Percentiles rank a stretch among this genome's conserved stretches.
These are phyloP conservation scores for Dichotomocladium elegans DNA, from an alignment of 371 early-diverging fungal species.

Conservation along the genomic window DNA sequence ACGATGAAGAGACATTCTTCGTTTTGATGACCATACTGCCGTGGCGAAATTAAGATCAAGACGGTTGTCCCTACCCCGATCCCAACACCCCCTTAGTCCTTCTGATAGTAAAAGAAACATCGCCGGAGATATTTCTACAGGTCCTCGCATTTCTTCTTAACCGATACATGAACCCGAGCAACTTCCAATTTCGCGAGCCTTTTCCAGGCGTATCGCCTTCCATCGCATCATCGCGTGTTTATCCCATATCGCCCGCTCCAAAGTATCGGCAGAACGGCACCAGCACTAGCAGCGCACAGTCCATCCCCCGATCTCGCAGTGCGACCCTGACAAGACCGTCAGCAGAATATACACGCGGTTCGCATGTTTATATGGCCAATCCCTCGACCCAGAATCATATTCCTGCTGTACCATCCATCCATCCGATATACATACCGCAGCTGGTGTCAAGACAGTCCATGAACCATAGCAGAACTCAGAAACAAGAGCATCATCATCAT, in stretches of 20 bases:
- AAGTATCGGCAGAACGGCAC: not conserved
- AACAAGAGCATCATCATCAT: not conserved
- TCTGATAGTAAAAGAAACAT: no score
- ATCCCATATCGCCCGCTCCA: not conserved
- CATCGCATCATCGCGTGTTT: slow-evolving; percentile 1
- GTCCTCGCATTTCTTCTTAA: no score
- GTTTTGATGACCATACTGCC: no score
- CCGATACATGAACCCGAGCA: no score
- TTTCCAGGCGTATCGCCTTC: slow-evolving; percentile 4
- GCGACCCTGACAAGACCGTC: not conserved
- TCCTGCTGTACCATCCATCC: slow-evolving; percentile 4
- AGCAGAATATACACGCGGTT: not conserved
- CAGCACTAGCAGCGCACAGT: not conserved
- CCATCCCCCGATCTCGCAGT: slow-evolving; percentile 1
- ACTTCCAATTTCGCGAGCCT: no score
- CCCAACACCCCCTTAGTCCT: no score
- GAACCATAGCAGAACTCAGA: not conserved
- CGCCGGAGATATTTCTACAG: no score
- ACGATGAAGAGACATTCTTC: no score
- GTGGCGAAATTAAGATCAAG: no score
- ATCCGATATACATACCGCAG: not conserved
- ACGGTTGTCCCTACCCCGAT: no score
- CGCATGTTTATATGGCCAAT: slow-evolving; percentile 1
- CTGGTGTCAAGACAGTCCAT: no score
- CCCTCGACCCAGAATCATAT: slow-evolving; percentile 3